A percentile compares a stretch with the other conserved stretches of the same genome.
phyloP scores from a whole-genome alignment of 2,329 filamentous ascomycete species.

The Arthroderma sp. region DNA sequence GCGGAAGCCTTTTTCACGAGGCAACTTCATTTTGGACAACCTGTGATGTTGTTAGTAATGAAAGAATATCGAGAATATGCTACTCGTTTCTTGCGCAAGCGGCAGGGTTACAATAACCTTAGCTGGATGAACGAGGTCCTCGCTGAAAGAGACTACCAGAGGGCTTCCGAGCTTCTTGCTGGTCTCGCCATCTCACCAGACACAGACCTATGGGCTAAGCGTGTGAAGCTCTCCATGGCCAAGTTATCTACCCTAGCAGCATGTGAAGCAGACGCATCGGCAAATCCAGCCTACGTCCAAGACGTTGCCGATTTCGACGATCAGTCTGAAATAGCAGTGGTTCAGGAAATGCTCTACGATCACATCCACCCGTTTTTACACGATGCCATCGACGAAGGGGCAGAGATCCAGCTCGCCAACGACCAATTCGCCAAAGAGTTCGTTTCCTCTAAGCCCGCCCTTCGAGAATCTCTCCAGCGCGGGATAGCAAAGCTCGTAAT shows the following conservation, averaged over 20 bases:
- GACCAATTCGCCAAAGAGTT: slow-evolving; percentile 47
- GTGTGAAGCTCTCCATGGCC: slow-evolving; percentile 77
- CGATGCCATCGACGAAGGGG: slow-evolving; percentile 64
- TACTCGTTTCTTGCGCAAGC: slow-evolving; percentile 63
- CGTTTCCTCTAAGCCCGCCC: slow-evolving; percentile 47
- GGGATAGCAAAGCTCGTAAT: slow-evolving; percentile 56
- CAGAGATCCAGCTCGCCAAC: slow-evolving; percentile 63
- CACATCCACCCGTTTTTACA: slow-evolving; percentile 55
- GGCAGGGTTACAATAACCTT: slow-evolving; percentile 59
- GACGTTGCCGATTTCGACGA: slow-evolving; percentile 44
- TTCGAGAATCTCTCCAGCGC: slow-evolving; percentile 59
- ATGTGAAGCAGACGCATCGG: slow-evolving; percentile 22
- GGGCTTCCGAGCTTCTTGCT: slow-evolving; percentile 59
- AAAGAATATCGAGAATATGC: slow-evolving; percentile 59
- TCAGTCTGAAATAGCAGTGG: slow-evolving; percentile 54
- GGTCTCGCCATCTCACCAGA: slow-evolving; percentile 59
- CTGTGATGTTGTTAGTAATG: slow-evolving; percentile 54
- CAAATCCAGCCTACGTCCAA: slow-evolving; percentile 27
- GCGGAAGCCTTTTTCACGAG: slow-evolving; percentile 64
- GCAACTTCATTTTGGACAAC: slow-evolving; percentile 54
- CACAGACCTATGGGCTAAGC: slow-evolving; percentile 78
- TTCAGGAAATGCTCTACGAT: slow-evolving; percentile 69
- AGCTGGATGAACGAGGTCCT: slow-evolving; percentile 92
- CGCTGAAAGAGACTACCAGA: slow-evolving; percentile 58
- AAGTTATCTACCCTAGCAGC: slow-evolving; percentile 68